Conservation (phyloP, 2,329 filamentous ascomycete genomes). For the Microcera coccophila region DNA sequence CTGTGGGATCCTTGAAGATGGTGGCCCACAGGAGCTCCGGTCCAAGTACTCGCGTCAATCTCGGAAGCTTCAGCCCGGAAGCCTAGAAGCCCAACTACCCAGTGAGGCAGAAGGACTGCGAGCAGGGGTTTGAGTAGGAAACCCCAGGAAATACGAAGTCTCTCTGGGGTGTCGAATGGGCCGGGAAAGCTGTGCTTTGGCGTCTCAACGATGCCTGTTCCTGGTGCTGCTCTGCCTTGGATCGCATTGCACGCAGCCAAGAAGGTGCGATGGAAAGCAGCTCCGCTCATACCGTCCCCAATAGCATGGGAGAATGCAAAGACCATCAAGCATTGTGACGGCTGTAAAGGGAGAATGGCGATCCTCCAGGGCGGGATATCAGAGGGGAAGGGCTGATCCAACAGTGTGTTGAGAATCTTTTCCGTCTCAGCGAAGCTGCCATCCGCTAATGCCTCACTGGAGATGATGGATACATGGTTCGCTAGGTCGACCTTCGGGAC, state of each 20-base stretch:
- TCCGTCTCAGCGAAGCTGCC: slow-evolving; percentile 8
- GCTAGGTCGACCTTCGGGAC: slow-evolving; percentile 14
- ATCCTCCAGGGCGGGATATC: slow-evolving; percentile 23
- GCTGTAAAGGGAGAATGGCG: slow-evolving; percentile 11
- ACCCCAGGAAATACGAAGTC: slow-evolving; percentile 22
- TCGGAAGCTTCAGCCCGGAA: slow-evolving; percentile 10
- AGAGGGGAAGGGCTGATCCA: slow-evolving; percentile 16
- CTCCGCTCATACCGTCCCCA: slow-evolving; percentile 20
- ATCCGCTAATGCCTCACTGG: background rate
- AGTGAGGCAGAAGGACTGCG: slow-evolving; percentile 13
- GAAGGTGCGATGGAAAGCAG: slow-evolving; percentile 21
- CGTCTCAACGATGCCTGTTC: slow-evolving; percentile 3
- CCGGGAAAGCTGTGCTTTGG: slow-evolving; percentile 7
- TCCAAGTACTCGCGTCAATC: slow-evolving; percentile 19
- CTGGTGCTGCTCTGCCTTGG: background rate
- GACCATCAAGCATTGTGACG: slow-evolving; percentile 13
- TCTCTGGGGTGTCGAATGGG: slow-evolving; percentile 22
- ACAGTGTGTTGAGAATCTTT: slow-evolving; percentile 7
- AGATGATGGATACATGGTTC: slow-evolving; percentile 16
- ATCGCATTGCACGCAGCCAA: background rate
- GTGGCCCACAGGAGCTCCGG: slow-evolving; percentile 12
- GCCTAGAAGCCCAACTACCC: slow-evolving; percentile 13
- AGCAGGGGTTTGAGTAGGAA: slow-evolving; percentile 20
- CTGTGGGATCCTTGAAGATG: slow-evolving; percentile 8
- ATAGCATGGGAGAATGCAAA: slow-evolving; percentile 24